Evolutionary conservation across 1,284 basidiomycete species (phyloP).

Genomic region (Ceratobasidium sp.): DNA sequence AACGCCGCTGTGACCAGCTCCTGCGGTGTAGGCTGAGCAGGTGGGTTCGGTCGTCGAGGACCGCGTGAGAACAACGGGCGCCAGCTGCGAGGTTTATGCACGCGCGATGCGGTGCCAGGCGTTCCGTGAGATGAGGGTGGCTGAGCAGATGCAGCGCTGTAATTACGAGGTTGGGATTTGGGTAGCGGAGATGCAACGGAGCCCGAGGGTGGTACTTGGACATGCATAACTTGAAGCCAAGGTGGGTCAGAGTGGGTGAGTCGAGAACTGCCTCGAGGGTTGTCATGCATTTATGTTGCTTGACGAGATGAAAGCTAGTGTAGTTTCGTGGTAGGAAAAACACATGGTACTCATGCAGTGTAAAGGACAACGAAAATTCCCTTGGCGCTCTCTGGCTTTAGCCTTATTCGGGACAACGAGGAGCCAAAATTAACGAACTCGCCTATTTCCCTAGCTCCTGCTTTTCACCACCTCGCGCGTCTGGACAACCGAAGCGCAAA

Average conservation of each 20-base stretch:
- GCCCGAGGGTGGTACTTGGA: background rate
- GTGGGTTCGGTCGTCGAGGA: background rate
- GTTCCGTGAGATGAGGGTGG: background rate
- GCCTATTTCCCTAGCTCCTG: background rate
- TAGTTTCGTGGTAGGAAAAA: background rate
- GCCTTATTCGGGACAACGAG: background rate
- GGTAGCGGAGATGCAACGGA: constrained; percentile 8
- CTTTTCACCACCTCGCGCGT: background rate
- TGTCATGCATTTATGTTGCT: background rate
- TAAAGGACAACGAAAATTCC: background rate
- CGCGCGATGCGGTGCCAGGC: background rate
- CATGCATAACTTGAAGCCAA: background rate
- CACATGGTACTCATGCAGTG: background rate
- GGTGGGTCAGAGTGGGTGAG: background rate
- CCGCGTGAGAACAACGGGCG: constrained; percentile 4
- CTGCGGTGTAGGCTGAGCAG: background rate
- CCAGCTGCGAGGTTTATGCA: background rate
- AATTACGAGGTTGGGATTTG: background rate
- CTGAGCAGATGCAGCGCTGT: background rate
- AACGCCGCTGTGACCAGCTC: background rate
- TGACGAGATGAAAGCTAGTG: no score
- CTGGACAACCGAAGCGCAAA: constrained; percentile 19
- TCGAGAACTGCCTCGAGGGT: background rate
- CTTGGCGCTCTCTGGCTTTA: background rate
- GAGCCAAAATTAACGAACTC: background rate